A percentile compares a stretch with the other conserved stretches of the same genome.
These are phyloP conservation scores for Magnolia sinica DNA, from an alignment of 164 flowering plant genomes.

Conservation along the genomic window DNA sequence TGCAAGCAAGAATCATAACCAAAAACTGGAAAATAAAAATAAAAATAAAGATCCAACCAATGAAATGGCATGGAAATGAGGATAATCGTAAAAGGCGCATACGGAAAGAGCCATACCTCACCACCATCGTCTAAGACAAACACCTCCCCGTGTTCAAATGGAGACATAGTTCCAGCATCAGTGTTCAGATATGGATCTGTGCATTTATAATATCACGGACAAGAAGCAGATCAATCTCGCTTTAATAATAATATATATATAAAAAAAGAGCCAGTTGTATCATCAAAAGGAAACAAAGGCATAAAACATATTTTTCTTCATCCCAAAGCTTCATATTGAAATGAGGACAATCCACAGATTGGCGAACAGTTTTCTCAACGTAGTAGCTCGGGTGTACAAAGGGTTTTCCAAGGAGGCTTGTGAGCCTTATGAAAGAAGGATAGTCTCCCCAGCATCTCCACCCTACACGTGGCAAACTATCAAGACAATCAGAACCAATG, in stretches of 20 bases:
- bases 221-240: background rate
- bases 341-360: no score
- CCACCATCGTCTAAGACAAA: slow-evolving; percentile 95
- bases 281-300: no score
- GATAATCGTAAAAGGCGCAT: background rate
- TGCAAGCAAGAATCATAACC: background rate
- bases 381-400: no score
- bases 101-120: slow-evolving; percentile 50
- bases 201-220: background rate
- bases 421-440: no score
- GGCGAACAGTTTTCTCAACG: no score
- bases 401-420: no score
- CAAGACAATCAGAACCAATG: no score
- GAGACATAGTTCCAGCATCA: slow-evolving; percentile 99
- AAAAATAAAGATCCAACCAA: background rate
- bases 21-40: background rate
- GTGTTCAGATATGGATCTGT: slow-evolving; percentile 94
- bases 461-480: no score
- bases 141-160: slow-evolving; percentile 95
- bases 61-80: background rate
- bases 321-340: background rate
- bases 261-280: background rate
- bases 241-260: background rate
- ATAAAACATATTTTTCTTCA: no score
- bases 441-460: no score